phyloP scores from a whole-genome alignment of 352 stramenopile genomes.

The Phytophthora brassicae region DNA sequence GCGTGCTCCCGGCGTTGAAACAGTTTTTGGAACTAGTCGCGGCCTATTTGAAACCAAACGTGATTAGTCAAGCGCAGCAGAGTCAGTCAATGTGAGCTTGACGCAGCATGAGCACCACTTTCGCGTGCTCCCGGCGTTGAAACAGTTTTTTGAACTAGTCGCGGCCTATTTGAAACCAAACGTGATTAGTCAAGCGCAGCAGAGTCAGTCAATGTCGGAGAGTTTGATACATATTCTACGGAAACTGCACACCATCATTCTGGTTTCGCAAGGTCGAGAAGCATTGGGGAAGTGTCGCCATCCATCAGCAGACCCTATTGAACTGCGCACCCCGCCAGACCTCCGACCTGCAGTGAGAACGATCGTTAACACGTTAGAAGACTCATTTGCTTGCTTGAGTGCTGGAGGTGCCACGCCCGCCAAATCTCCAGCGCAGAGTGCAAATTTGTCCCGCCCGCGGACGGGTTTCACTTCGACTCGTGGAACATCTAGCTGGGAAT shows the following conservation, averaged over 20 bases:
- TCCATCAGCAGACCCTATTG: conserved; percentile 57
- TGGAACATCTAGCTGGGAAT: conserved; percentile 24
- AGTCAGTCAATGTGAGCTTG: conserved; percentile 35
- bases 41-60: conserved; percentile 45
- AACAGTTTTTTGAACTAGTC: conserved; percentile 51
- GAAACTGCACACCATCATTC: conserved; percentile 60
- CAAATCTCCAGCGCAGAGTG: neutral
- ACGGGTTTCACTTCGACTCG: conserved; percentile 25
- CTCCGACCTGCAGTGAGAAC: conserved; percentile 57
- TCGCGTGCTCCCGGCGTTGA: conserved; percentile 36
- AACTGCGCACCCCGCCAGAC: conserved; percentile 58
- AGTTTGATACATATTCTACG: conserved; percentile 41
- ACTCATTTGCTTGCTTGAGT: conserved; percentile 27
- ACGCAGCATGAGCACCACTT: conserved; percentile 19
- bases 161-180: conserved; percentile 48
- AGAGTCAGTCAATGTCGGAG: conserved; percentile 37
- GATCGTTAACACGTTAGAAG: conserved; percentile 48
- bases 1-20: conserved; percentile 41
- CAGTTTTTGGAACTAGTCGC: conserved; percentile 50
- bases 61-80: conserved; percentile 41
- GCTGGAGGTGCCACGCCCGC: conserved; percentile 5
- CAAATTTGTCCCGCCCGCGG: conserved; percentile 5
- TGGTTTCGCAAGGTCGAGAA: conserved; percentile 59
- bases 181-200: conserved; percentile 40
- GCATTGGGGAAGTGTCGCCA: conserved; percentile 44